Evolutionary conservation across 225 moss, liverwort and hornwort genomes (phyloP).

Genomic region (Thuidium tamariscinum): DNA sequence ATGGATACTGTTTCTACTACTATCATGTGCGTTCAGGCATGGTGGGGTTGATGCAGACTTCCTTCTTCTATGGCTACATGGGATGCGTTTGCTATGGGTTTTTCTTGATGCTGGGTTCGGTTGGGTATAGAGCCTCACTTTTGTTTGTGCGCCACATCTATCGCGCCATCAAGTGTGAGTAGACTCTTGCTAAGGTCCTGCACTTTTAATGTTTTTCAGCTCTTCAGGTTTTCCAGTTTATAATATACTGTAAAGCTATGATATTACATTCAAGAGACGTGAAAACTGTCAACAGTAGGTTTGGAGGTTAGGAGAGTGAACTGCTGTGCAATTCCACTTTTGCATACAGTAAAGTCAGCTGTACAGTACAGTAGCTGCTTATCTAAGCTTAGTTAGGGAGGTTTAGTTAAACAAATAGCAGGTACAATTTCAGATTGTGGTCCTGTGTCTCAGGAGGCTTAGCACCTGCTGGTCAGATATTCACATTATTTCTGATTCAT

Average conservation of each 20-base stretch:
- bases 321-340: conserved; percentile 20
- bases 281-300: not conserved
- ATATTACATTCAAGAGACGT: not conserved
- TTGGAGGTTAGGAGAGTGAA: not conserved
- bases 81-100: conserved; percentile 87
- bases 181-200: not conserved
- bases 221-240: not conserved
- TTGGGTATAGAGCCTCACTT: conserved; percentile 81
- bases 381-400: conserved; percentile 3
- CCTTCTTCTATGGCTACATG: conserved; percentile 97
- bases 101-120: conserved; percentile 91
- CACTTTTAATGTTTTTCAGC: not conserved
- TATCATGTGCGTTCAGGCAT: conserved; percentile 72
- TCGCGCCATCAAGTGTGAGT: conserved; percentile 97
- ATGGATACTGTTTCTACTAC: conserved; percentile 85
- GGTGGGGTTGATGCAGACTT: conserved; percentile 81
- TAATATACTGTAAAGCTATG: not conserved
- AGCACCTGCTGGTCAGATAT: not conserved
- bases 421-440: not conserved
- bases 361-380: conserved; percentile 19
- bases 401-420: not conserved
- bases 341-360: conserved; percentile 4
- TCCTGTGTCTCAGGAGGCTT: not conserved
- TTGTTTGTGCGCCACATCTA: conserved; percentile 95
- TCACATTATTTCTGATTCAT: conserved; percentile 2